Percentiles rank a stretch among this genome's conserved stretches.
These are phyloP conservation scores for Trichophyton benhamiae DNA, from an alignment of 2,329 filamentous ascomycete genomes.

Conservation along the genomic window DNA sequence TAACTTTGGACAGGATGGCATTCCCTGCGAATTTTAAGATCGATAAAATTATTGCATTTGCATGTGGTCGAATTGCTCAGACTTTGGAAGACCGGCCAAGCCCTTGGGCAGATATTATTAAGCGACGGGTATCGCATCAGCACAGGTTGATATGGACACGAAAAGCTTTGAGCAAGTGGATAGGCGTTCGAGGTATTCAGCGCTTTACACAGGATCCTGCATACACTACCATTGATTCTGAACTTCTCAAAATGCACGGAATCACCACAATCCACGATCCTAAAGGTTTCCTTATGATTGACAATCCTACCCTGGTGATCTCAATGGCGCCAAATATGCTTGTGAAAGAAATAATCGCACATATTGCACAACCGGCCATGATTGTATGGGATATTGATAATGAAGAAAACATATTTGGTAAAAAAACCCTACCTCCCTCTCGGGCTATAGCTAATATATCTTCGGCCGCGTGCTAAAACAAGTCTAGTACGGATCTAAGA, in stretches of 20 bases:
- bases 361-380: slow-evolving; percentile 26
- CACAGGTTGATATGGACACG: slow-evolving; percentile 19
- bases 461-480: background rate
- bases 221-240: slow-evolving; percentile 15
- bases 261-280: slow-evolving; percentile 19
- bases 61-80: background rate
- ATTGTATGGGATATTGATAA: slow-evolving; percentile 18
- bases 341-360: slow-evolving; percentile 28
- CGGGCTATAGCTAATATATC: background rate
- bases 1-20: background rate
- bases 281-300: slow-evolving; percentile 27
- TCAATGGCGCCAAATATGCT: slow-evolving; percentile 24
- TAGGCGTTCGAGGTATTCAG: background rate
- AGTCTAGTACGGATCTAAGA: background rate
- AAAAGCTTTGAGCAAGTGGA: slow-evolving; percentile 10
- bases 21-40: background rate
- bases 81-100: too few species aligned
- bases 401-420: background rate
- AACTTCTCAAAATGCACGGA: slow-evolving; percentile 12
- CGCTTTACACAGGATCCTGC: slow-evolving; percentile 21
- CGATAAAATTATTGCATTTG: slow-evolving; percentile 10
- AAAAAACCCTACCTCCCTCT: background rate
- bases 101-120: background rate
- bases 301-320: slow-evolving; percentile 28
- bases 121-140: slow-evolving; percentile 10